Base-by-base conservation (phyloP, 306 rosid species). In the Quercus gilva region DNA sequence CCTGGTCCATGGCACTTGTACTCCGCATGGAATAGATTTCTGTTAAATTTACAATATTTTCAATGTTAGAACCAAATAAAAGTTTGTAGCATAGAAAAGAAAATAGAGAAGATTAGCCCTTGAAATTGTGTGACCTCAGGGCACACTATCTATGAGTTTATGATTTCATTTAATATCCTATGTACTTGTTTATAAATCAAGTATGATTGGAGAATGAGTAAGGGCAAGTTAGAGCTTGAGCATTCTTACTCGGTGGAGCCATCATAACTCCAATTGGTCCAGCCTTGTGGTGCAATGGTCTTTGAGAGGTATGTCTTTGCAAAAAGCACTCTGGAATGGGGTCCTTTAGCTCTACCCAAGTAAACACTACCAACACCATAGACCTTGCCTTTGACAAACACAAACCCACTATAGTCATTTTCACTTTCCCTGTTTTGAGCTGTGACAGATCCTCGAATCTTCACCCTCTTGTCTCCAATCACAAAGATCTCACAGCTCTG, bases 401-500 rank as follows among this genome's bases (percentile, higher is more conserved):
- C 85, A 76, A 88, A 89, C 20, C 97, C 98, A 83, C 91, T 81
- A 20, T 87, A 78, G 57, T 94, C 97, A 0, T 13, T 3, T 33
- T 75, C 86, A 29, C 60, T 85, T 72, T 83, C 73, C 59, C 94
- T 81, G 63, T 82, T 85, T 12, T 92, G 94, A 2, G 94, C 97
- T 56, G 97, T 90, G 41, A 94, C 51, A 4, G 98, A 94, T 55
- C 98, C 98, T 12, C 29, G 82, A 51, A 94, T 80, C 23, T 2
- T 19, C 64, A 89, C 31, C 78, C 97, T 89, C 74, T 88, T 89
- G 85, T 94, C 97, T 60, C 79, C 85, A 23, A 90, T 64, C 82
- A 90, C 98, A 85, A 92, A 94, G 21, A 94, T 90, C 84, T 94
- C 97, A 73, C 96, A 88, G 17, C 69, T 21, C 97, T 94, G 86